Conservation (phyloP, 2,329 filamentous ascomycete genomes). For the Blastomyces percursus region DNA sequence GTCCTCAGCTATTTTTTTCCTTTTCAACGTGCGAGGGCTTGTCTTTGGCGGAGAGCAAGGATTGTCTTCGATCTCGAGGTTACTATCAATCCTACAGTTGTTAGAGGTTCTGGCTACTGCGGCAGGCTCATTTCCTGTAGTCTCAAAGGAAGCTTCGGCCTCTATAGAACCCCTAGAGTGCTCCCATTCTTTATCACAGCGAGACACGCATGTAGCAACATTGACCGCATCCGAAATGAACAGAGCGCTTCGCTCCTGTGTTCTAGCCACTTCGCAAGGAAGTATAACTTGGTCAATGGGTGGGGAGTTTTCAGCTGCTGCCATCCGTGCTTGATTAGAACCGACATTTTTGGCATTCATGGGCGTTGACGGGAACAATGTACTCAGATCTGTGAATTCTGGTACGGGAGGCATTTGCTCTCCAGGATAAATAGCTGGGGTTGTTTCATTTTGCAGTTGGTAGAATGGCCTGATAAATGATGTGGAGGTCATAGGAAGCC, state of each 20-base stretch:
- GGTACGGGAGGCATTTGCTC: constrained; percentile 14
- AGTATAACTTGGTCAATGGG: neutral
- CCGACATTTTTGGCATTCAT: constrained; percentile 7
- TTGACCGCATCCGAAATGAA: neutral
- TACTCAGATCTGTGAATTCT: constrained; percentile 21
- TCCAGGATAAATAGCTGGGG: constrained; percentile 5
- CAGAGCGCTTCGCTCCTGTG: neutral
- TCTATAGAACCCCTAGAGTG: neutral
- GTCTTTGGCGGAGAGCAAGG: neutral
- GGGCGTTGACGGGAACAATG: constrained; percentile 20
- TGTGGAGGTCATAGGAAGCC: neutral
- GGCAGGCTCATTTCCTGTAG: neutral
- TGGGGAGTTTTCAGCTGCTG: neutral
- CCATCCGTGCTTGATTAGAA: neutral
- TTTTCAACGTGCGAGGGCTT: neutral
- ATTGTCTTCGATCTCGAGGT: no score
- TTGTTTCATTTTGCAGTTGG: constrained; percentile 18
- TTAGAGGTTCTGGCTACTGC: neutral
- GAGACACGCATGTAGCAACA: neutral
- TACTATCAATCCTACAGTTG: neutral
- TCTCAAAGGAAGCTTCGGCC: neutral
- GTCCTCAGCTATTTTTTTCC: neutral
- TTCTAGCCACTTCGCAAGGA: neutral
- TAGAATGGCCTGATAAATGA: constrained; percentile 26
- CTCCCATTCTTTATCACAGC: neutral